Base-by-base conservation (phyloP, 1,139 yeast genomes). In the Citeromyces siamensis region DNA sequence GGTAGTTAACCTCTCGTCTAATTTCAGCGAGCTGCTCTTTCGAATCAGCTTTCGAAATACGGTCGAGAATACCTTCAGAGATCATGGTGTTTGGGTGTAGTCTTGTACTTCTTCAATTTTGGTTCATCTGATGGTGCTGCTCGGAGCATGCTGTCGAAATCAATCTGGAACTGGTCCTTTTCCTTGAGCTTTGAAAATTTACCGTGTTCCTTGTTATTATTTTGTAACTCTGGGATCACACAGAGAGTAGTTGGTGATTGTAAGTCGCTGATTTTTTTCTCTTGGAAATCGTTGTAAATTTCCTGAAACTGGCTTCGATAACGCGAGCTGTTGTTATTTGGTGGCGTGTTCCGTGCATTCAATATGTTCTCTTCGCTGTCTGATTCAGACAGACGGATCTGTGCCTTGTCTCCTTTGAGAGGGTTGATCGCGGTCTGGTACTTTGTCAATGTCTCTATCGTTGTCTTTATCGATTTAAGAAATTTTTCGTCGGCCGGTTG, bases 191-290 rank as follows among this genome's bases (percentile, higher is more conserved):
- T n/a, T n/a, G n/a, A n/a, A n/a, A n/a, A n/a, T n/a, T n/a, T n/a
- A n/a, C n/a, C n/a, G n/a, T n/a, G n/a, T n/a, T n/a, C n/a, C n/a
- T n/a, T n/a, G n/a, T n/a, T n/a, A n/a, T n/a, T 8, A 21, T 21
- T 26, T 26, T 26, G 31, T 13, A 26, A 17, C 31, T 26, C 31
- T 9, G 31, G 31, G 16, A 26, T 26, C 31, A 26, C 6, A n/a
- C 16, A 6, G 16, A 26, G 31, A 13, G 31, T n/a, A n/a, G n/a
- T n/a, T n/a, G n/a, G n/a, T n/a, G n/a, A n/a, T n/a, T n/a, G n/a
- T n/a, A n/a, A n/a, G n/a, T n/a, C n/a, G n/a, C n/a, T n/a, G n/a
- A 6, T 17, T 26, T 26, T 14, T 9, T 26, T 26, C 8, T 26
- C 16, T 17, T 13, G 16, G 8, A 26, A 26, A 26, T 26, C 31